These are phyloP conservation scores for Leptographium procerum DNA, from an alignment of 2,329 filamentous ascomycete species.

Conservation along the genomic window DNA sequence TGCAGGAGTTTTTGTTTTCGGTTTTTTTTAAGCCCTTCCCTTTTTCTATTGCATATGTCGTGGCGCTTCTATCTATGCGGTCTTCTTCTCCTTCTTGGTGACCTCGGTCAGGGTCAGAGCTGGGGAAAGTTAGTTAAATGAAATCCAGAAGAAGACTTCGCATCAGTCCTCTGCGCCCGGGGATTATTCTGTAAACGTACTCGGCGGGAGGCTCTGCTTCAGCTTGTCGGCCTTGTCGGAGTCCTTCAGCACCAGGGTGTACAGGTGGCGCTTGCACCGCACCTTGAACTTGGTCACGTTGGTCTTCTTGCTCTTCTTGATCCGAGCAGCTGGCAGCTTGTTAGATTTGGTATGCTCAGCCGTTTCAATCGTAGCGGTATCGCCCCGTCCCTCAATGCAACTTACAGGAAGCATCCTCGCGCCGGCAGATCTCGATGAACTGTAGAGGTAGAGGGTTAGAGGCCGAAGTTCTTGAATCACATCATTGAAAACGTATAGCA, in stretches of 20 bases:
- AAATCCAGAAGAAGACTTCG: not conserved
- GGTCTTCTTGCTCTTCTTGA: constrained; percentile 90
- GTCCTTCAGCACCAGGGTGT: constrained; percentile 98
- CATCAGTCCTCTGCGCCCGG: not conserved
- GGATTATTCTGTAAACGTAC: constrained; percentile 46
- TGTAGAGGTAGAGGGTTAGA: constrained; percentile 26
- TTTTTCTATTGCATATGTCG: constrained; percentile 5
- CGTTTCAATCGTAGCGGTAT: not conserved
- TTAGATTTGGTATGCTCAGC: constrained; percentile 18
- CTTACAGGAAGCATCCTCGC: constrained; percentile 98
- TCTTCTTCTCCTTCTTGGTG: constrained; percentile 48
- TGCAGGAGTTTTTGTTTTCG: constrained; percentile 1
- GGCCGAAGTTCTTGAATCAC: not conserved
- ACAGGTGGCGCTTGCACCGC: constrained; percentile 90
- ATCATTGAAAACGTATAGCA: not conserved
- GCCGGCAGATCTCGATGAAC: constrained; percentile 99
- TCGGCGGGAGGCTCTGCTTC: constrained; percentile 95
- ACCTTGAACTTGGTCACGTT: constrained; percentile 99
- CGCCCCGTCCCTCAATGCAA: constrained; percentile 19
- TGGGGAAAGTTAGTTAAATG: constrained; percentile 14
- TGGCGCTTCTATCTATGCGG: constrained; percentile 23
- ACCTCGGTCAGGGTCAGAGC: constrained; percentile 44
- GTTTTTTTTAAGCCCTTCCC: constrained; percentile 10
- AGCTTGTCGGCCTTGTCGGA: constrained; percentile 99
- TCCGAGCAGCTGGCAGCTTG: constrained; percentile 58